phyloP scores from a whole-genome alignment of 129 eudicot genomes.

The Artemisia annua region DNA sequence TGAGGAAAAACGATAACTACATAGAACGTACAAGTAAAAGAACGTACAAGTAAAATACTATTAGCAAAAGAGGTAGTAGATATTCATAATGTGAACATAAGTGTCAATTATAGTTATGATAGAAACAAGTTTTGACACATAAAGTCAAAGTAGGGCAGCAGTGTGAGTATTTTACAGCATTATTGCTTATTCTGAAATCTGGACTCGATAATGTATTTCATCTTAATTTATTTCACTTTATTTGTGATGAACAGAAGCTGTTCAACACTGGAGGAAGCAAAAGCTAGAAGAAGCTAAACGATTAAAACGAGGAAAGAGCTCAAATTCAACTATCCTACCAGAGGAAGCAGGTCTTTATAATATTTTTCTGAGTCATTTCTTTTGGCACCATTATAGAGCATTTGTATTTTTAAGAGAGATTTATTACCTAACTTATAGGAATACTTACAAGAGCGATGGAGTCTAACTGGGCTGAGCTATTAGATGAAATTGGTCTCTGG shows the following conservation, averaged over 20 bases:
- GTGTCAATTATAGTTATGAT: neutral
- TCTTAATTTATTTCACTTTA: neutral
- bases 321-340: constrained; percentile 42
- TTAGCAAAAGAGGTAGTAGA: neutral
- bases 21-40: neutral
- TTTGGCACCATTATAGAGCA: neutral
- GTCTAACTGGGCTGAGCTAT: constrained; percentile 59
- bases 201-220: neutral
- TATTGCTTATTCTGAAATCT: neutral
- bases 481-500: constrained; percentile 78
- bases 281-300: constrained; percentile 58
- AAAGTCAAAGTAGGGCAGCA: neutral
- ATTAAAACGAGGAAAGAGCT: constrained; percentile 34
- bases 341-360: constrained; percentile 64
- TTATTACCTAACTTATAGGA: constrained; percentile 37
- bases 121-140: neutral
- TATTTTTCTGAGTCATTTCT: constrained; percentile 8
- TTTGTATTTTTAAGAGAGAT: neutral
- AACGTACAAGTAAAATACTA: no score
- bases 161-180: neutral
- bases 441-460: constrained; percentile 58
- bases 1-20: neutral
- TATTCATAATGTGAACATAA: neutral
- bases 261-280: constrained; percentile 64
- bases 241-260: constrained; percentile 49